Base-by-base conservation (phyloP, 352 stramenopile species). In the Pythium aquatile region DNA sequence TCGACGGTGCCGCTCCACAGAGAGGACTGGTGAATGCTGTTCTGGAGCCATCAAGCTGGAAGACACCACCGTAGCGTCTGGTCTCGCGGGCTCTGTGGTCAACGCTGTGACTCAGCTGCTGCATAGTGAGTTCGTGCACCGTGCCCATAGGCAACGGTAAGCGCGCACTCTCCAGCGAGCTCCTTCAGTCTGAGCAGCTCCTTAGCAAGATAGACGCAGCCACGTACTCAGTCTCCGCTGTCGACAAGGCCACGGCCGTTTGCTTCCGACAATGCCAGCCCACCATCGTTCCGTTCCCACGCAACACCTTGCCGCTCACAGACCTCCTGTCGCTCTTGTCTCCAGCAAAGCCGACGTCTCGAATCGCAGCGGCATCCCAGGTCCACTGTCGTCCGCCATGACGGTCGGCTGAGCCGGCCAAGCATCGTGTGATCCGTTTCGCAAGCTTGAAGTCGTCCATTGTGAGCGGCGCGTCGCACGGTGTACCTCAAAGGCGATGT, bases 401-500 rank as follows among this genome's bases (percentile, higher is more conserved):
- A 24, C 20, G 20, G 20, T 24, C 20, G 20, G 20, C 20, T 16
- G n/a, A 2, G 0, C 61, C 62, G 28, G 62, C 68, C 17, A 76
- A 24, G 16, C 75, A 78, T 3, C 63, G 35, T 0, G 33, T 24
- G 9, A 75, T 70, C 10, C 59, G 57, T 37, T 72, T 72, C 11
- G 62, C 58, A 2, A 73, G 13, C 5, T 55, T 47, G 60, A 46
- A 70, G 40, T 77, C 67, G 1, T 2, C 24, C 6, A 58, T 37
- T 0, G 47, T 58, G 0, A 58, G 68, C n/a, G 46, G 0, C 70
- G 26, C 0, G 68, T 72, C 14, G 58, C 71, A 9, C 48, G 20
- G 16, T 78, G 61, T 10, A 78, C 65, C 0, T 55, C 63, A 37
- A 65, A 78, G 0, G 63, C 35, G 24, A 73, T 77, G 60, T 76